Evolutionary conservation across 1,284 basidiomycete genomes (phyloP).

Genomic region (Cutaneotrichosporon mucoides): DNA sequence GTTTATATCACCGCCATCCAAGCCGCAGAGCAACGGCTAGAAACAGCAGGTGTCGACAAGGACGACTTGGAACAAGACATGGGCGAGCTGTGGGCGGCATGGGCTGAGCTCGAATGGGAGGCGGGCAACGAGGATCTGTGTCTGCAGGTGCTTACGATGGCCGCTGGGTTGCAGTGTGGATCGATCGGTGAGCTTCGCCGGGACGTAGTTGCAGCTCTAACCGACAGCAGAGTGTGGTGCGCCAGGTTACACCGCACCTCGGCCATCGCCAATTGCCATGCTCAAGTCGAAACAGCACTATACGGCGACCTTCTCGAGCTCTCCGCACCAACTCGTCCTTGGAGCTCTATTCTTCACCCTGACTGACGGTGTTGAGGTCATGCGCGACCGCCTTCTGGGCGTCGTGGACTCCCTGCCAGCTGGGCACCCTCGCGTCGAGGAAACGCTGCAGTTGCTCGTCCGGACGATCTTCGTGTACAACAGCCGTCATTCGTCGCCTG

Average conservation of each 20-base stretch:
- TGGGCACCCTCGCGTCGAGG: slow-evolving; percentile 40
- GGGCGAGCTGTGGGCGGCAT: slow-evolving; percentile 71
- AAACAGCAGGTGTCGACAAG: slow-evolving; percentile 6
- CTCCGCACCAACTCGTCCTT: slow-evolving; percentile 25
- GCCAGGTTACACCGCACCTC: not conserved
- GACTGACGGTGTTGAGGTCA: slow-evolving; percentile 24
- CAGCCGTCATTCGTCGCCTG: slow-evolving; percentile 29
- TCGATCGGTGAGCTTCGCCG: slow-evolving; percentile 16
- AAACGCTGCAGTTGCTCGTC: slow-evolving; percentile 41
- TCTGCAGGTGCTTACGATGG: slow-evolving; percentile 30
- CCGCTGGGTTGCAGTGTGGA: slow-evolving; percentile 20
- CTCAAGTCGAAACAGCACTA: slow-evolving; percentile 37
- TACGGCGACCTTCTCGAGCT: slow-evolving; percentile 3
- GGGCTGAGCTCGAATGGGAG: slow-evolving; percentile 77
- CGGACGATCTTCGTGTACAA: slow-evolving; percentile 45
- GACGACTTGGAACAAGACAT: slow-evolving; percentile 25
- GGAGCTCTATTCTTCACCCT: slow-evolving; percentile 31
- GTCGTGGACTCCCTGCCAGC: slow-evolving; percentile 14
- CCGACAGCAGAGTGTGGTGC: not conserved
- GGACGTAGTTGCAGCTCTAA: too few relatives aligned
- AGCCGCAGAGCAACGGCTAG: slow-evolving; percentile 27
- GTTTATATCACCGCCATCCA: slow-evolving; percentile 65
- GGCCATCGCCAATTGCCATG: slow-evolving; percentile 19
- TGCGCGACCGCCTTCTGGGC: slow-evolving; percentile 15
- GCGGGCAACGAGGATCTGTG: slow-evolving; percentile 22